Conservation (phyloP, 2,329 filamentous ascomycete genomes). For the Dactylellina cionopaga region DNA sequence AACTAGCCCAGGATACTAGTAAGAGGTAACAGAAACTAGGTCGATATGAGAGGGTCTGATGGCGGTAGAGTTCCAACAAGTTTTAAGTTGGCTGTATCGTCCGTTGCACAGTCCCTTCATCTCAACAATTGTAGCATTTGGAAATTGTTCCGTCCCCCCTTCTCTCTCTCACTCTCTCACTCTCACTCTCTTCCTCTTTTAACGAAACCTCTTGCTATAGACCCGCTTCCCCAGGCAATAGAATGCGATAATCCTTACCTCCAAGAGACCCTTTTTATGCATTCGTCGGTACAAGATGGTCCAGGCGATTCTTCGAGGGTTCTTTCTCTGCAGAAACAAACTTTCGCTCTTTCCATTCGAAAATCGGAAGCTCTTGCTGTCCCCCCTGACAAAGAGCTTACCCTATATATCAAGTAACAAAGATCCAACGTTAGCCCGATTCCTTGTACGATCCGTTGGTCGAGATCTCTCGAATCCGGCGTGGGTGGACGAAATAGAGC, state of each 20-base stretch:
- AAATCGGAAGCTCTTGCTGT: slow-evolving; percentile 99
- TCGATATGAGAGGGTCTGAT: not conserved
- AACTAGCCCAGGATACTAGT: not conserved
- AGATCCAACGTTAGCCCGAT: slow-evolving; percentile 17
- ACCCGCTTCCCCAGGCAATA: not conserved
- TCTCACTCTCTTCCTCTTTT: not conserved
- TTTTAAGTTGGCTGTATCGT: not conserved
- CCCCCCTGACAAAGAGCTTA: slow-evolving; percentile 99
- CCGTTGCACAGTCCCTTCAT: not conserved
- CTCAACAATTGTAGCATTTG: no score
- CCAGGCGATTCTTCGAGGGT: slow-evolving; percentile 99
- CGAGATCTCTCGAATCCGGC: not conserved
- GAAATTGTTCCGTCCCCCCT: no score
- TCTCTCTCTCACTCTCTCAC: not conserved
- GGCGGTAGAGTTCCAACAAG: not conserved
- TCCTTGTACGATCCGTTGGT: not conserved
- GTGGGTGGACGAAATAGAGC: not conserved
- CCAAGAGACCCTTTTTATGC: slow-evolving; percentile 99
- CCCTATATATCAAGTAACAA: slow-evolving; percentile 70
- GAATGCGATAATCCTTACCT: slow-evolving; percentile 73
- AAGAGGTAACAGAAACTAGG: not conserved
- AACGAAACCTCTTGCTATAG: not conserved
- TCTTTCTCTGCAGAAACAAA: slow-evolving; percentile 99
- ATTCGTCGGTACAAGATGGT: slow-evolving; percentile 97
- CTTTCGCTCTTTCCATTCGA: slow-evolving; percentile 99